A percentile compares a stretch with the other conserved stretches of the same genome.
phyloP scores from a whole-genome alignment of 2,329 filamentous ascomycete genomes.

The Fusarium cyanostomum region DNA sequence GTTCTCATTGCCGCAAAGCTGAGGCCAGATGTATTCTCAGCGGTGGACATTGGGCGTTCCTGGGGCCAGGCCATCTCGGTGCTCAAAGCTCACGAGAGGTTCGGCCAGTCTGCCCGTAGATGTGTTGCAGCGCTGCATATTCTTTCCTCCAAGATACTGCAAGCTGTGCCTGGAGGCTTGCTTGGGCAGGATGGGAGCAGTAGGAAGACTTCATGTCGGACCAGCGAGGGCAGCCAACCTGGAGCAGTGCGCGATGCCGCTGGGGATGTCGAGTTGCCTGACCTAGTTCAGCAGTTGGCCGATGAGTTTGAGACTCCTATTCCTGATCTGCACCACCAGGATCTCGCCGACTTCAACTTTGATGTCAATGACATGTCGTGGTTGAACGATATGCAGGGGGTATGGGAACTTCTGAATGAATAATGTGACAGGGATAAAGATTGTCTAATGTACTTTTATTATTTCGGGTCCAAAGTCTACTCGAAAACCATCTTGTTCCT shows the following conservation, averaged over 20 bases:
- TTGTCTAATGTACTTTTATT: slow-evolving; percentile 3
- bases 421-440: neutral
- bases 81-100: slow-evolving; percentile 46
- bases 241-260: neutral
- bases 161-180: slow-evolving; percentile 21
- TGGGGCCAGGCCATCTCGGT: slow-evolving; percentile 49
- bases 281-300: slow-evolving; percentile 28
- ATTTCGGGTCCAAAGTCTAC: slow-evolving; percentile 17
- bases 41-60: slow-evolving; percentile 39
- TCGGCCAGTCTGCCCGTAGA: slow-evolving; percentile 46
- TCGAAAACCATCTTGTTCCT: slow-evolving; percentile 53
- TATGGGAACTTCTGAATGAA: slow-evolving; percentile 45
- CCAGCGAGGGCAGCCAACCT: neutral
- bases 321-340: slow-evolving; percentile 34
- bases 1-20: slow-evolving; percentile 50
- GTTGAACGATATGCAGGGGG: slow-evolving; percentile 47
- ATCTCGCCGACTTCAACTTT: slow-evolving; percentile 44
- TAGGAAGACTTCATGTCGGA: neutral
- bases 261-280: slow-evolving; percentile 7
- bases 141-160: slow-evolving; percentile 47
- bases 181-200: neutral
- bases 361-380: slow-evolving; percentile 47
- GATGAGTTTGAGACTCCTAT: slow-evolving; percentile 37
- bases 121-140: slow-evolving; percentile 49
- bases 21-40: slow-evolving; percentile 45